These are phyloP conservation scores for Flaveria brownii DNA, from an alignment of 129 eudicot genomes.

Conservation along the genomic window DNA sequence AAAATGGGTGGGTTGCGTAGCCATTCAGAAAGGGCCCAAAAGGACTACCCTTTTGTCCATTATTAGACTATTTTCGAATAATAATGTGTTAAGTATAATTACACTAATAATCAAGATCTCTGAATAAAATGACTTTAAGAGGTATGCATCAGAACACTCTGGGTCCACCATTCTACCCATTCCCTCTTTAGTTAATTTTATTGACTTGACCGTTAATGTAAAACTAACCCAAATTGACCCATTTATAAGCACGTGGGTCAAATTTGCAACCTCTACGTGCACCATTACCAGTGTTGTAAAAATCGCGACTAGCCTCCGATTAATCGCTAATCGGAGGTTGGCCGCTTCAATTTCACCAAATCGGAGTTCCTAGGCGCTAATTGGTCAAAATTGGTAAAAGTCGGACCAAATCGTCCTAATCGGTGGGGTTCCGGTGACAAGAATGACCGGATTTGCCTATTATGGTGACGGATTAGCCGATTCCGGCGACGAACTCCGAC, in stretches of 20 bases:
- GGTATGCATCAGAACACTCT: neutral
- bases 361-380: too few relatives aligned
- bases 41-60: neutral
- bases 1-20: neutral
- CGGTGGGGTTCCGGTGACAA: too few relatives aligned
- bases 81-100: neutral
- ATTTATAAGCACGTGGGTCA: neutral
- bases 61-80: neutral
- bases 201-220: neutral
- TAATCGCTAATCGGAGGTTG: too few relatives aligned
- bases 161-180: neutral
- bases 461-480: too few relatives aligned
- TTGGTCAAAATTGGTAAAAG: too few relatives aligned
- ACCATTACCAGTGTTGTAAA: neutral
- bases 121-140: neutral
- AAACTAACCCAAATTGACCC: constrained; percentile 3
- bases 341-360: too few relatives aligned
- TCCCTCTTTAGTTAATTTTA: neutral
- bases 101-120: neutral
- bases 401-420: too few relatives aligned
- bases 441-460: too few relatives aligned
- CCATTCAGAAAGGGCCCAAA: neutral
- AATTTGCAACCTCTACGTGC: neutral
- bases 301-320: too few relatives aligned
- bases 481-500: too few relatives aligned